Evolutionary conservation across 2,329 filamentous ascomycete species (phyloP), one percentile per base, ranked within the genome.

Genomic region (Neofusicoccum umdonicola): DNA sequence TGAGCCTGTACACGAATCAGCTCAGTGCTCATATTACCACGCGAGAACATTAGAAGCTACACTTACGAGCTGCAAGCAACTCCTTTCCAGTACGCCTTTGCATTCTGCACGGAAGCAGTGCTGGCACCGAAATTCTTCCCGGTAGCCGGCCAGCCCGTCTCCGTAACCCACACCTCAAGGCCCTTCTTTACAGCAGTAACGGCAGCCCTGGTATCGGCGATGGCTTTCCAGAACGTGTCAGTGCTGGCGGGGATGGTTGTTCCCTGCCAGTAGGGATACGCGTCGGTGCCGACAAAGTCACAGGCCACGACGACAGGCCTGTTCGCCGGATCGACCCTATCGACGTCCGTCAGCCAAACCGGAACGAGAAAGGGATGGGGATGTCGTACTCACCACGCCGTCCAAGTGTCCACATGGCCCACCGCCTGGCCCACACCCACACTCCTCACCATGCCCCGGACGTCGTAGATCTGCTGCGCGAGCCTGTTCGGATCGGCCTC

Each of bases 301-400:
- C 72, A 68, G 52, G 73, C 72, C 19, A 72, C 68, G 62, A 77
- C 73, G 61, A 78, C 74, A 6, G 68, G 72, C 61, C 70, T 72
- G 71, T 76, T 77, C 11, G 73, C 71, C 17, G 65, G 57, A 67
- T 78, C 76, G 74, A 87, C 87, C 83, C 74, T 92, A 74, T 96
- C 92, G 74, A 96, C 92, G 78, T 96, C 92, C 61, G 92, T 92
- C 82, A 22, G 86, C 82, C 54, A 34, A 12, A 51, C 4, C 3
- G 5, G 15, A 71, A 71, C 69, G 76, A 76, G 9, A 73, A 58
- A 77, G 71, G 11, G 69, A 72, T 56, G 69, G 71, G 68, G 76
- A 75, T 11, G 73, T 70, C 17, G 64, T 58, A 66, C 77, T 77
- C 72, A 54, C 73, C 72, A 77, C 15, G 73, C 72, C n/a, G 69